These are phyloP conservation scores for Trichosporon faecale DNA, from an alignment of 1,284 basidiomycete species.

Conservation along the genomic window DNA sequence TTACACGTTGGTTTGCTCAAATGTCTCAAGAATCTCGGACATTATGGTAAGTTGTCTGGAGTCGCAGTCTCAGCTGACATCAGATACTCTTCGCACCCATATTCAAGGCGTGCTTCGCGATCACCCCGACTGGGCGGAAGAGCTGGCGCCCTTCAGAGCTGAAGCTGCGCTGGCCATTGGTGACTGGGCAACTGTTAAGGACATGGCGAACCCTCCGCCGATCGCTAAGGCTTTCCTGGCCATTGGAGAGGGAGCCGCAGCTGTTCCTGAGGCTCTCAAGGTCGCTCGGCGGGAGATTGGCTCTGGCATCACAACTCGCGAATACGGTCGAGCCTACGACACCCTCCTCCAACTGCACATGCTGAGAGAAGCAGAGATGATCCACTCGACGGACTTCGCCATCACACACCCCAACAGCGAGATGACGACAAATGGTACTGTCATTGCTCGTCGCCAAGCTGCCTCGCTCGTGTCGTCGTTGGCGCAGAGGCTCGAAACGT, in stretches of 20 bases:
- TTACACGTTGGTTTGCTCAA: slow-evolving; percentile 86
- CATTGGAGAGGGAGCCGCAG: slow-evolving; percentile 53
- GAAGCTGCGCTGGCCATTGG: slow-evolving; percentile 96
- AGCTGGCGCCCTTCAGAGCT: slow-evolving; percentile 78
- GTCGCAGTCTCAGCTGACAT: slow-evolving; percentile 13
- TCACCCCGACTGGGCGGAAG: slow-evolving; percentile 77
- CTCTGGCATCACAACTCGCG: slow-evolving; percentile 71
- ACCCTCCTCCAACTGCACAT: slow-evolving; percentile 82
- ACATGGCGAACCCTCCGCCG: slow-evolving; percentile 60
- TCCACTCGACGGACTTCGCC: slow-evolving; percentile 56
- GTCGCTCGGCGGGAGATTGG: slow-evolving; percentile 76
- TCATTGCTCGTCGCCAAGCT: slow-evolving; percentile 14
- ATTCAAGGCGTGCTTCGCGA: slow-evolving; percentile 85
- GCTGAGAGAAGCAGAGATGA: slow-evolving; percentile 80
- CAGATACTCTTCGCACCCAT: slow-evolving; percentile 93
- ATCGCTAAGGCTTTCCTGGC: slow-evolving; percentile 80
- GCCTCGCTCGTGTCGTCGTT: slow-evolving; percentile 34
- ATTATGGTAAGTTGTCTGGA: slow-evolving; percentile 70
- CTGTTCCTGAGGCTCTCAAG: slow-evolving; percentile 59
- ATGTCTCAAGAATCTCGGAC: slow-evolving; percentile 90
- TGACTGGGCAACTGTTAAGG: slow-evolving; percentile 78
- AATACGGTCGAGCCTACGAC: slow-evolving; percentile 84
- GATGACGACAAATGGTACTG: slow-evolving; percentile 14
- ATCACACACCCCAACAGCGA: slow-evolving; percentile 5
- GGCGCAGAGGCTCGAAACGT: slow-evolving; percentile 50